A percentile compares a stretch with the other conserved stretches of the same genome.
Conservation (phyloP, 2,329 filamentous ascomycete species). For the Laburnicola sp. region DNA sequence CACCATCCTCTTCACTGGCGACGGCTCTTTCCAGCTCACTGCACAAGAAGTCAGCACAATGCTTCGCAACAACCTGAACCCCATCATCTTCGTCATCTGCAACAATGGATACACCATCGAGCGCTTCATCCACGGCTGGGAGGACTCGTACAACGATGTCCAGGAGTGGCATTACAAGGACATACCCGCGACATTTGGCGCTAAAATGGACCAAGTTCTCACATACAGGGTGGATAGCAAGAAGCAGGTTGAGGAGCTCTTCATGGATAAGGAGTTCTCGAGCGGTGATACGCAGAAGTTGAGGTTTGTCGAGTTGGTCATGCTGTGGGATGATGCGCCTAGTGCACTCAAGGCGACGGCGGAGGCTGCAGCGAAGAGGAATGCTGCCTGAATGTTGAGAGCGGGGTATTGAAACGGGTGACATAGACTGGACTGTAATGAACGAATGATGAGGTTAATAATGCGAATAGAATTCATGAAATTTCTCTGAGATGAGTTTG, state of each 20-base stretch:
- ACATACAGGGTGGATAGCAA: slow-evolving; percentile 71
- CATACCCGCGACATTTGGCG: slow-evolving; percentile 70
- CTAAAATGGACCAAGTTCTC: slow-evolving; percentile 57
- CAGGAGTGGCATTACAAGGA: slow-evolving; percentile 73
- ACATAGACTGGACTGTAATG: too few relatives aligned
- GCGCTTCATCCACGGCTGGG: slow-evolving; percentile 81
- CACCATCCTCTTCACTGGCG: slow-evolving; percentile 84
- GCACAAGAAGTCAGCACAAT: slow-evolving; percentile 84
- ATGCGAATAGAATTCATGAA: too few relatives aligned
- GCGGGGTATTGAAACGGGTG: too few relatives aligned
- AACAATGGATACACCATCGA: slow-evolving; percentile 91
- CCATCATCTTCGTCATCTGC: slow-evolving; percentile 84
- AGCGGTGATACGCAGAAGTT: slow-evolving; percentile 47
- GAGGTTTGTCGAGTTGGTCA: slow-evolving; percentile 79
- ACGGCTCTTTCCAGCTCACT: slow-evolving; percentile 84
- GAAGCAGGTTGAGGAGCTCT: slow-evolving; percentile 66
- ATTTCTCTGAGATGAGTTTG: too few relatives aligned
- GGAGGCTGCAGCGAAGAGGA: slow-evolving; percentile 69
- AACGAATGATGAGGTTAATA: too few relatives aligned
- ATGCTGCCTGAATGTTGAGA: slow-evolving; percentile 42
- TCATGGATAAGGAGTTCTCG: slow-evolving; percentile 65
- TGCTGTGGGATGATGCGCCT: slow-evolving; percentile 79
- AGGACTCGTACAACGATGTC: slow-evolving; percentile 81
- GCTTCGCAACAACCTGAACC: slow-evolving; percentile 71
- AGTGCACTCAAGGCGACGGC: slow-evolving; percentile 69